Conservation (phyloP, 2,329 filamentous ascomycete genomes). For the Clonostachys byssicola region DNA sequence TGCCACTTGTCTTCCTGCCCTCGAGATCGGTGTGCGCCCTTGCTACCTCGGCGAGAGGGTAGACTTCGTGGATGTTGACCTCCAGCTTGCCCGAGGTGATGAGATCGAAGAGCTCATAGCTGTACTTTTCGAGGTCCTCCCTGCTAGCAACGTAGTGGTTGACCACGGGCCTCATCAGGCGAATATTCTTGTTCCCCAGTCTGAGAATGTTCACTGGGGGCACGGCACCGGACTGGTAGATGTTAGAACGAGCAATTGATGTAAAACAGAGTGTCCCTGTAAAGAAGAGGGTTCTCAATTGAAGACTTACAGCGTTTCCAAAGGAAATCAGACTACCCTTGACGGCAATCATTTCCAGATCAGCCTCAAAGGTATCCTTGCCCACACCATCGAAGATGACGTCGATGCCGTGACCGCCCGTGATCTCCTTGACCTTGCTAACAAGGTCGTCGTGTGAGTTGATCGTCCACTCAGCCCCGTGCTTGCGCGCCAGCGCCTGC, state of each 20-base stretch:
- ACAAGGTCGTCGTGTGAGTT: conserved; percentile 63
- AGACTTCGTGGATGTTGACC: conserved; percentile 70
- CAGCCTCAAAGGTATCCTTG: conserved; percentile 77
- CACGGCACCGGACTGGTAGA: conserved; percentile 60
- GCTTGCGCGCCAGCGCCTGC: conserved; percentile 60
- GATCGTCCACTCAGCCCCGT: conserved; percentile 69
- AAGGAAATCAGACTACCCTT: conserved; percentile 79
- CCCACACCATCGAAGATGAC: conserved; percentile 87
- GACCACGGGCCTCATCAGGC: conserved; percentile 70
- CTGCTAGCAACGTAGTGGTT: conserved; percentile 66
- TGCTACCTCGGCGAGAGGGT: conserved; percentile 68
- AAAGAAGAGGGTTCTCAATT: background rate
- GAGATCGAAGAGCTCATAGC: conserved; percentile 68
- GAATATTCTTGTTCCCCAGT: conserved; percentile 71
- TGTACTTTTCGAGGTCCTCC: conserved; percentile 69
- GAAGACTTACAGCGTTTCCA: conserved; percentile 65
- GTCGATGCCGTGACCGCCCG: conserved; percentile 65
- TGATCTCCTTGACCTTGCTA: conserved; percentile 62
- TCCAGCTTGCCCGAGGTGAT: conserved; percentile 67
- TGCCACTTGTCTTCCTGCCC: conserved; percentile 77
- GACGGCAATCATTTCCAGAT: conserved; percentile 66
- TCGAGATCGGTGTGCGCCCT: conserved; percentile 76
- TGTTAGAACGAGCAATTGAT: background rate
- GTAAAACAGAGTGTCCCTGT: background rate
- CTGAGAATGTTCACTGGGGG: conserved; percentile 56